Conservation (phyloP, 31 red algal genomes). For the Endocladia muricata region DNA sequence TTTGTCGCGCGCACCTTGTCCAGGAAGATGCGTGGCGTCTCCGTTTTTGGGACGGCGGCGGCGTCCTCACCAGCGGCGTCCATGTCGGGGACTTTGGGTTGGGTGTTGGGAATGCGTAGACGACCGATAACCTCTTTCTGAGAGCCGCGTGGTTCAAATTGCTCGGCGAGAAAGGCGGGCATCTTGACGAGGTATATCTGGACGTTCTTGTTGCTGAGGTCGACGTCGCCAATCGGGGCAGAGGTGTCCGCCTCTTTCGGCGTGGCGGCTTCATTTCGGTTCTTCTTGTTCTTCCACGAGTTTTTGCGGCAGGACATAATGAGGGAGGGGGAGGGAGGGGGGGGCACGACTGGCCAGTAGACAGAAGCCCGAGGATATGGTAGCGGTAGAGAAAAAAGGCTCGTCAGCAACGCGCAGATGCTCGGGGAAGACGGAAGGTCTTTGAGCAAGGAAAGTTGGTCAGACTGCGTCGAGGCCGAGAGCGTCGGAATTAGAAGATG, state of each 20-base stretch:
- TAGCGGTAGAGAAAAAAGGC: no score
- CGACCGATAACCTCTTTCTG: constrained; percentile 47
- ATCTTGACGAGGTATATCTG: constrained; percentile 62
- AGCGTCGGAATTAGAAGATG: no score
- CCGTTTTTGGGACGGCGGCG: background rate
- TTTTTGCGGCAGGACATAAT: constrained; percentile 3
- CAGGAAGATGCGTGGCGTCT: constrained; percentile 48
- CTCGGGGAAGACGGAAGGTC: no score
- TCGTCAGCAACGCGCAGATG: no score
- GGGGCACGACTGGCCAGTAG: no score
- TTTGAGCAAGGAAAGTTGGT: no score
- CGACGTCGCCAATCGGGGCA: constrained; percentile 34
- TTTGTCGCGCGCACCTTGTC: constrained; percentile 26
- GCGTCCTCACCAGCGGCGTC: no score
- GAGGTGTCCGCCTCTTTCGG: constrained; percentile 38
- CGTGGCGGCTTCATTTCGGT: background rate
- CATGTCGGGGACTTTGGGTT: no score
- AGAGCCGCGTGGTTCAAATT: constrained; percentile 37
- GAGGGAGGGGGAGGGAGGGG: no score
- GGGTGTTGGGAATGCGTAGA: constrained; percentile 30
- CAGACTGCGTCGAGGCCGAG: no score
- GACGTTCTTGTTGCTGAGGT: constrained; percentile 37
- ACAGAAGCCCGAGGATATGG: no score
- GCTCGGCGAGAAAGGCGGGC: constrained; percentile 50
- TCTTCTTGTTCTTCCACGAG: constrained; percentile 23